These are phyloP conservation scores for Epichloe sylvatica DNA, from an alignment of 2,329 filamentous ascomycete species.

Conservation along the genomic window DNA sequence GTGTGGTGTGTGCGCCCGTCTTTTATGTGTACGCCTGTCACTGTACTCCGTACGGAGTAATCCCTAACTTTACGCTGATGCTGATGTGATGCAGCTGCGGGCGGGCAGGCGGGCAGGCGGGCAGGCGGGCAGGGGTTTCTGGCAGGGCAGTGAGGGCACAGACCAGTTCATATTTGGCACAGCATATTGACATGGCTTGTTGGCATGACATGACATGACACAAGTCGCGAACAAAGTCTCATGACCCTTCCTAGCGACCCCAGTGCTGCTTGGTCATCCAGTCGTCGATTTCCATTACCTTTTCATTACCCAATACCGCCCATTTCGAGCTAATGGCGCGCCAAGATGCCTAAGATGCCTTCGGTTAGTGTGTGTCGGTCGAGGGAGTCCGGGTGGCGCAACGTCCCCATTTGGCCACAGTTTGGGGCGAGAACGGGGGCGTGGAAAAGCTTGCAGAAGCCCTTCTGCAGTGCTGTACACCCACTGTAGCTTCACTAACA, in stretches of 20 bases:
- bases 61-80: no score
- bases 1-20: background rate
- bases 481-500: background rate
- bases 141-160: no score
- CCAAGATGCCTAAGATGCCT: background rate
- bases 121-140: no score
- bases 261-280: background rate
- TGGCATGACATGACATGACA: no score
- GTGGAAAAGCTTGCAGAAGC: background rate
- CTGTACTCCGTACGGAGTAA: no score
- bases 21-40: no score
- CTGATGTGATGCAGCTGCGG: no score
- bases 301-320: conserved; percentile 10
- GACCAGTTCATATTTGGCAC: no score
- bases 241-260: conserved; percentile 6
- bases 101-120: no score
- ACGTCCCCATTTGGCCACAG: background rate
- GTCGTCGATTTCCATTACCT: conserved; percentile 9
- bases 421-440: background rate
- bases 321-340: conserved; percentile 1
- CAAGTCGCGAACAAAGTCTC: background rate
- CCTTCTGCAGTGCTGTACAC: no score
- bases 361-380: background rate
- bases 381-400: background rate
- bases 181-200: no score